Evolutionary conservation across 495 filamentous ascomycete genomes (phyloP).

Genomic region (Zalerion maritima): DNA sequence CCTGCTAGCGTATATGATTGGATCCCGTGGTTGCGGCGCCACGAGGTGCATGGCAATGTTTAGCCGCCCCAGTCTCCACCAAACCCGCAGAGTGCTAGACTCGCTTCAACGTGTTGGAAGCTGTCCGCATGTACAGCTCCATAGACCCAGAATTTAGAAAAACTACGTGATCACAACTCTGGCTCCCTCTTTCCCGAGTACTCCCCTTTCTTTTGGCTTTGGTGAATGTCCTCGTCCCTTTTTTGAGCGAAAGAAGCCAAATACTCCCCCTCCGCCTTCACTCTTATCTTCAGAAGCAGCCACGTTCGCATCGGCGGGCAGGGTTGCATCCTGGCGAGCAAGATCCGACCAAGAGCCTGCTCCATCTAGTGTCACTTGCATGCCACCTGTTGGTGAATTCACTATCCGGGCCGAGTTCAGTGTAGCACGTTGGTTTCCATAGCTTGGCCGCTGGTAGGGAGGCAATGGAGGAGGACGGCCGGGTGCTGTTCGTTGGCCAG

Average conservation of each 20-base stretch:
- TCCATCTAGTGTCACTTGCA: conserved; percentile 83
- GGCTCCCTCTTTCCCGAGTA: conserved; percentile 89
- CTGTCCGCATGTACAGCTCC: no score
- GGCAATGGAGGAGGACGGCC: conserved; percentile 25
- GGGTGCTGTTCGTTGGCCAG: no score
- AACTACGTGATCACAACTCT: conserved; percentile 49
- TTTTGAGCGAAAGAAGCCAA: conserved; percentile 77
- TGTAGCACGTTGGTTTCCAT: no score
- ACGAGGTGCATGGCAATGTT: no score
- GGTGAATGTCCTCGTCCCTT: conserved; percentile 84
- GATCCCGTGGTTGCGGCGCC: no score
- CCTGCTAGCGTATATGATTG: no score
- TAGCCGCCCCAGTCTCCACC: no score
- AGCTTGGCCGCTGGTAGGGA: conserved; percentile 35
- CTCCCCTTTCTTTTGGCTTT: conserved; percentile 84
- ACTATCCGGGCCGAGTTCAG: conserved; percentile 52
- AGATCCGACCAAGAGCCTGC: conserved; percentile 80
- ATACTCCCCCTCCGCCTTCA: conserved; percentile 54
- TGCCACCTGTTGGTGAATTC: conserved; percentile 64
- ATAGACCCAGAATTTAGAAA: conserved; percentile 2
- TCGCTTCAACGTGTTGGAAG: no score
- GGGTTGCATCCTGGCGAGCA: conserved; percentile 66
- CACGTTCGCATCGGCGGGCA: conserved; percentile 46
- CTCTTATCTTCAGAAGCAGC: conserved; percentile 30
- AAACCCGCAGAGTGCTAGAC: no score